phyloP scores from a whole-genome alignment of 192 early-diverging fungal species.

The Backusella mclennaniae region DNA sequence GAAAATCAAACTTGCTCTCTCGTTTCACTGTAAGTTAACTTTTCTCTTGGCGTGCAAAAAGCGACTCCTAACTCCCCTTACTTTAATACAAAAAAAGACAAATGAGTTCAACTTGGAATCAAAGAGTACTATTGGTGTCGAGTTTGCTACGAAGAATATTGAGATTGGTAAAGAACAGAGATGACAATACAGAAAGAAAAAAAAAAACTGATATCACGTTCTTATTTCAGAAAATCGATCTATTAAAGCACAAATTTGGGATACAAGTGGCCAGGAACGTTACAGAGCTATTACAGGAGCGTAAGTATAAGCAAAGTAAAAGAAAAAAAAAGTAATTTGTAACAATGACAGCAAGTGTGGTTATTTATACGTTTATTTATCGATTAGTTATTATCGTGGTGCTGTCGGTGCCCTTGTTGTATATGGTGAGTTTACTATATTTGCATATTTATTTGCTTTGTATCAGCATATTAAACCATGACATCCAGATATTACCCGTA shows the following conservation, averaged over 20 bases:
- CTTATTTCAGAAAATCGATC: conserved; percentile 37
- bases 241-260: conserved; percentile 53
- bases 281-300: conserved; percentile 81
- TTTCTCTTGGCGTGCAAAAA: background rate
- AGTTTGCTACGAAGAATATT: conserved; percentile 51
- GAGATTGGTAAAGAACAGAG: conserved; percentile 29
- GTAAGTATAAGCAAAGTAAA: conserved; percentile 29
- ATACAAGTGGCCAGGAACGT: conserved; percentile 88
- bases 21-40: conserved; percentile 42
- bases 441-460: background rate
- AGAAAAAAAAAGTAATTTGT: background rate
- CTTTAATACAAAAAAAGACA: conserved; percentile 19
- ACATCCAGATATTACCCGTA: conserved; percentile 38
- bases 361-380: background rate
- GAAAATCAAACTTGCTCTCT: conserved; percentile 53
- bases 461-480: background rate
- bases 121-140: conserved; percentile 52
- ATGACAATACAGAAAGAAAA: background rate
- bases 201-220: background rate
- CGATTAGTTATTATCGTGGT: conserved; percentile 83
- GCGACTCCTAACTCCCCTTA: background rate
- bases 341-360: background rate
- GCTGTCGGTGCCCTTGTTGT: conserved; percentile 92
- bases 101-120: conserved; percentile 55
- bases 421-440: conserved; percentile 69